Conservation (phyloP, 2,329 filamentous ascomycete species). For the Hypoxylon sp. region DNA sequence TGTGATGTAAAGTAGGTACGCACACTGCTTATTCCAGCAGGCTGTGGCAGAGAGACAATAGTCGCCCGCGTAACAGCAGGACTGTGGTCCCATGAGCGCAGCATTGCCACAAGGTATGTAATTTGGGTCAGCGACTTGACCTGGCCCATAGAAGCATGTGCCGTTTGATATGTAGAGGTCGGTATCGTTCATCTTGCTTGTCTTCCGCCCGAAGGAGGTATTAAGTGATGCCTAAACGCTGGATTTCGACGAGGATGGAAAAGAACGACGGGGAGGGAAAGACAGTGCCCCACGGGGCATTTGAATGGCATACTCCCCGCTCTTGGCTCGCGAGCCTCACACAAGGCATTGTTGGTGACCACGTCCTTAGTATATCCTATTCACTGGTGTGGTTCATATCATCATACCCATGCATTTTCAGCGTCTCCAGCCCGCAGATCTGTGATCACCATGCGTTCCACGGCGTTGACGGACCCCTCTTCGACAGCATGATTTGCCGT, state of each 20-base stretch:
- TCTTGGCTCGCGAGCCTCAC: neutral
- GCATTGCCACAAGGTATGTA: slow-evolving; percentile 49
- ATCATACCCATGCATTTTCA: slow-evolving; percentile 13
- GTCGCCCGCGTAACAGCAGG: slow-evolving; percentile 48
- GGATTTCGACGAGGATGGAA: neutral
- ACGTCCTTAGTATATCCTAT: neutral
- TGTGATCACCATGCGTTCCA: slow-evolving; percentile 10
- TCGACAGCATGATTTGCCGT: neutral
- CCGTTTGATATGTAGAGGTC: slow-evolving; percentile 47
- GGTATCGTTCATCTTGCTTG: slow-evolving; percentile 36
- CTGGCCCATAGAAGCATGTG: slow-evolving; percentile 47
- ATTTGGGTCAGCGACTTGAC: slow-evolving; percentile 45
- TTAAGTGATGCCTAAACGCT: neutral
- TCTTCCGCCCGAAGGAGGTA: neutral
- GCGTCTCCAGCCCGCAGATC: slow-evolving; percentile 6
- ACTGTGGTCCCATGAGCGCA: slow-evolving; percentile 43
- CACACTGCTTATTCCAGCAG: slow-evolving; percentile 49
- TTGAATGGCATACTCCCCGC: slow-evolving; percentile 1
- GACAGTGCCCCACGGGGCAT: neutral
- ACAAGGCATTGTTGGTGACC: slow-evolving; percentile 8
- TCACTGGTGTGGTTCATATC: neutral
- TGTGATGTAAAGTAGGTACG: slow-evolving; percentile 1
- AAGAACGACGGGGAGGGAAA: neutral
- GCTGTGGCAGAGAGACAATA: slow-evolving; percentile 45
- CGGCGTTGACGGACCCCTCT: neutral